phyloP scores from a whole-genome alignment of 1,284 basidiomycete genomes.

The Irpex sp. region DNA sequence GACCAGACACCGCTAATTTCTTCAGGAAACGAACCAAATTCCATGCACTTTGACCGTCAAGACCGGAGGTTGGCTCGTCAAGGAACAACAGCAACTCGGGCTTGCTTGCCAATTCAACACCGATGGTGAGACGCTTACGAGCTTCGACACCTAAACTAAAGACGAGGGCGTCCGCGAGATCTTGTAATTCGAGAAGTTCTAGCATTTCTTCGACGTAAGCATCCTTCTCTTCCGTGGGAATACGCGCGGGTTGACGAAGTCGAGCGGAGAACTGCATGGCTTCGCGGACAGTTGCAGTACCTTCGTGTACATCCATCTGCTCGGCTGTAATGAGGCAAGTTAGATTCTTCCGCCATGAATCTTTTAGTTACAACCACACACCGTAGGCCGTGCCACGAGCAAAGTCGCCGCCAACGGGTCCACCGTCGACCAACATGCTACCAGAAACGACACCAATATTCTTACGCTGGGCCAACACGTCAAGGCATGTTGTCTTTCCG shows the following conservation, averaged over 20 bases:
- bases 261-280: conserved; percentile 89
- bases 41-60: conserved; percentile 82
- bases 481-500: conserved; percentile 80
- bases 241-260: conserved; percentile 77
- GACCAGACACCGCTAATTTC: conserved; percentile 83
- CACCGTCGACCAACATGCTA: conserved; percentile 79
- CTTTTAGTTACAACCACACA: conserved; percentile 21
- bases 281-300: conserved; percentile 84
- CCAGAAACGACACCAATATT: conserved; percentile 84
- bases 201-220: conserved; percentile 78
- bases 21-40: conserved; percentile 80
- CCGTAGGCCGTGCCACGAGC: conserved; percentile 77
- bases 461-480: conserved; percentile 86
- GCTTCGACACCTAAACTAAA: conserved; percentile 70
- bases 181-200: conserved; percentile 67
- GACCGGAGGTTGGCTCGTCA: conserved; percentile 42
- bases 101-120: conserved; percentile 84
- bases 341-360: conserved; percentile 14
- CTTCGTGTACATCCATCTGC: conserved; percentile 88
- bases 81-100: conserved; percentile 82
- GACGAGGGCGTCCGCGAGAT: conserved; percentile 61
- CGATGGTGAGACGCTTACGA: conserved; percentile 85
- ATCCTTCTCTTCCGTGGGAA: conserved; percentile 78
- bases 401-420: conserved; percentile 74
- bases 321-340: conserved; percentile 54